Evolutionary conservation across 345 rosid species (phyloP), one percentile per base, ranked within the genome.

Genomic region (Salix arbutifolia): DNA sequence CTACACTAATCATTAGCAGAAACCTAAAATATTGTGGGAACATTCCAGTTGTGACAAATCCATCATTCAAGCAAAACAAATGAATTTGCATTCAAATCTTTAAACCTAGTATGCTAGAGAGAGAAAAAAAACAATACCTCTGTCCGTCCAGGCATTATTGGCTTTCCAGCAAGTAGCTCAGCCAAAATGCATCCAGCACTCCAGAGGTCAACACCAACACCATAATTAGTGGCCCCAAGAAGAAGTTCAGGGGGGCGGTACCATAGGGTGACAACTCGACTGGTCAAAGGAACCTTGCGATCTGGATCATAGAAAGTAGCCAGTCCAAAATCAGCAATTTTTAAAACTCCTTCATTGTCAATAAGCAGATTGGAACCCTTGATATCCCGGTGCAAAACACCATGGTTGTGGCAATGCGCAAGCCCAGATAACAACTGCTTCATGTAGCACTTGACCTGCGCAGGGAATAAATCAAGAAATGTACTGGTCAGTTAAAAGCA

Each of bases 131-230:
- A 44, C 2, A 28, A 61, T 87, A 92, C 98, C 96, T 94, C 97
- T 9, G 98, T 92, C 70, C 96, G 80, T 70, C 98, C 98, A 0
- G 93, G 96, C 93, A 94, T 86, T 76, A 94, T 89, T 17, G 98
- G 97, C 76, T 89, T 91, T 80, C 96, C 96, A 69, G 91, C 84
- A 42, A 94, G 91, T 76, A 94, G 84, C 86, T 94, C 98, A 0
- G 97, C 94, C 90, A 94, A 70, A 78, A 94, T 90, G 84, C 98
- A 94, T 75, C 98, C 98, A 5, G 94, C 92, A 85, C 98, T 92
- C 98, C 96, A 92, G n/a, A 94, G 89, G 79, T 94, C 98, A 82
- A 94, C 92, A 65, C 89, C 91, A 64, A 82, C 86, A 53, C 85
- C 88, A 82, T 94, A 94, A 67, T 80, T 78, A 21, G 94, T 88